Evolutionary conservation across 2,329 filamentous ascomycete genomes (phyloP), one percentile per base, ranked within the genome.

Genomic region (Leptographium wingfieldii): DNA sequence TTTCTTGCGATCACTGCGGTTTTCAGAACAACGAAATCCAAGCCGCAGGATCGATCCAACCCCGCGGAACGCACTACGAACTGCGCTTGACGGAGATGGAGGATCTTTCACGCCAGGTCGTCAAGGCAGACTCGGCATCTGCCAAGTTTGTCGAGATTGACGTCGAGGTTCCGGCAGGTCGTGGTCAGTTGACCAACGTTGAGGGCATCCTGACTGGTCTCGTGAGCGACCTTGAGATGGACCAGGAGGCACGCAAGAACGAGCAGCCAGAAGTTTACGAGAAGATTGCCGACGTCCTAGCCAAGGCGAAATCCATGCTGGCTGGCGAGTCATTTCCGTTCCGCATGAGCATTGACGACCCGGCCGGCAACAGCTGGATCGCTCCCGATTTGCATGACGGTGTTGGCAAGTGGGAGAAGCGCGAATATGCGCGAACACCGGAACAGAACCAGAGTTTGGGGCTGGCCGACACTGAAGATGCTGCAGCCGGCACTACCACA

Each of bases 331-430:
- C 80, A 7, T 92, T 95, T 70, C 94, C 94, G 29, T 96, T 99
- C 80, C 87, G 90, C 57, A 74, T 99, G 56, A 87, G 84, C 49
- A 78, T 96, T 55, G 91, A 99, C 70, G 94, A 99, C 70, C 88
- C 90, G 3, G 88, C 92, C 0, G 94, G 94, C 59, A 99, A 99
- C 78, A 96, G 91, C 2, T 97, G 92, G 80, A 96, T 99, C 68
- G 87, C 95, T 55, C 94, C 94, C 16, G 87, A 91, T 65, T 82
- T 89, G 63, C 86, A 84, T 64, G 87, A 90, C 65, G 81, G 83
- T 55, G 81, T 87, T n/a, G 88, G 88, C 66, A 96, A 96, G 74
- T 96, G 92, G 83, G 83, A 84, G 65, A 90, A 92, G 72, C 81
- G 83, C 62, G 90, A 96, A 69, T 99, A 94, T 70, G 73, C 84